Evolutionary conservation across 2,329 filamentous ascomycete genomes (phyloP), one percentile per base, ranked within the genome.

Genomic region (Drechslerella dactyloides): DNA sequence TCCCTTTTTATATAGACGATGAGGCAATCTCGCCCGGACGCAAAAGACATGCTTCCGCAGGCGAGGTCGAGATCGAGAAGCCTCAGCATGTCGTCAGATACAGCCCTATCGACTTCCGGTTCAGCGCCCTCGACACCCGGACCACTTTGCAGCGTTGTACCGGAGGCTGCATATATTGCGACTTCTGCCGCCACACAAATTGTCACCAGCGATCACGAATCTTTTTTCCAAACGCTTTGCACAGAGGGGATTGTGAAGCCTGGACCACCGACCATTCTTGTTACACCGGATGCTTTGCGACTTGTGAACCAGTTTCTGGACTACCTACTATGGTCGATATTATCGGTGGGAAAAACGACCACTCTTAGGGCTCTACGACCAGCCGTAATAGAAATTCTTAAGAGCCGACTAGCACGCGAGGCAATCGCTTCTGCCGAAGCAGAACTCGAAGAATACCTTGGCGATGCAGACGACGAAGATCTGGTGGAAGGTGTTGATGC

Each of bases 301-400:
- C 85, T 96, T 8, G 85, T 97, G 78, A 99, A 99, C 81, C 87
- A 85, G 76, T 99, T 99, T 78, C 85, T 99, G 73, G 94, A 99
- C 79, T 91, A 97, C 78, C 83, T 97, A 2, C 85, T 99, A 4
- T 96, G 93, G 82, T 93, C 91, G 77, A 90, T 97, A 74, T 85
- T 99, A n/a, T 86, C 87, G 24, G 83, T 86, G 11, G 92, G 92
- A 1, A 96, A 92, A 0, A 86, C 87, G 1, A 83, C 97, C 7
- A 81, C 85, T 6, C 46, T 65, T 3, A 65, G 61, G 30, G 84
- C 87, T 1, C 84, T 97, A 69, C 87, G 92, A 69, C 90, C 91
- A 1, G 93, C 93, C 33, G 88, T 97, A 33, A 84, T 86, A 51
- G 91, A 97, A 59, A 89, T 97, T 5, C 83, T 99, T 66, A 97